These are phyloP conservation scores for Metschnikowia noctiluminum DNA, from an alignment of 805 yeast genomes.

Conservation along the genomic window DNA sequence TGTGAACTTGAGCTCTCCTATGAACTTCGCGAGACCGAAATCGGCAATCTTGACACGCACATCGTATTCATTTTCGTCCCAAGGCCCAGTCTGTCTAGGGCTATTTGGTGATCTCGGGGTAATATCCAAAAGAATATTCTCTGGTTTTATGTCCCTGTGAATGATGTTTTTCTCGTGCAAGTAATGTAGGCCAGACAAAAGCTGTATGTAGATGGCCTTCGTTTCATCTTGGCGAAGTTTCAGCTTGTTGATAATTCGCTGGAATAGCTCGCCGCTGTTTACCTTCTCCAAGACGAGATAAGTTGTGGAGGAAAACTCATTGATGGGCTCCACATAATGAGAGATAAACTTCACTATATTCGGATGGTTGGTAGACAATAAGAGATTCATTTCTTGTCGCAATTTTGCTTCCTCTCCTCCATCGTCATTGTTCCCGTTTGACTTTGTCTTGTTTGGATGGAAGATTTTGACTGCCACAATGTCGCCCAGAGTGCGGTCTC, in stretches of 20 bases:
- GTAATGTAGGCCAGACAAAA: conserved; percentile 37
- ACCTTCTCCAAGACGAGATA: conserved; percentile 71
- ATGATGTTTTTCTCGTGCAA: conserved; percentile 40
- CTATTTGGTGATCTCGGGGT: conserved; percentile 33
- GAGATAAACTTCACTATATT: conserved; percentile 66
- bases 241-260: conserved; percentile 64
- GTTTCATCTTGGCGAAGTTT: conserved; percentile 61
- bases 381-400: conserved; percentile 64
- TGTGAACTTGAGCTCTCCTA: conserved; percentile 72
- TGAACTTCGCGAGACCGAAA: conserved; percentile 68
- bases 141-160: conserved; percentile 46
- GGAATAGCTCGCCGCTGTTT: conserved; percentile 72
- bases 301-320: conserved; percentile 50
- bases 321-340: conserved; percentile 50
- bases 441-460: conserved; percentile 44
- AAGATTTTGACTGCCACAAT: conserved; percentile 73
- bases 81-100: conserved; percentile 45
- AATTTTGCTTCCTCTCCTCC: conserved; percentile 35
- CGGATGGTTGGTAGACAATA: conserved; percentile 63
- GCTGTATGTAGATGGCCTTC: conserved; percentile 50
- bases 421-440: conserved; percentile 7
- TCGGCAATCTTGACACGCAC: conserved; percentile 76
- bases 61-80: conserved; percentile 59
- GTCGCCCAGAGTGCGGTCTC: conserved; percentile 53
- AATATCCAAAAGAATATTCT: conserved; percentile 47